Evolutionary conservation across 1,139 yeast species (phyloP), one percentile per base, ranked within the genome.

Genomic region (Geotrichum siamense): DNA sequence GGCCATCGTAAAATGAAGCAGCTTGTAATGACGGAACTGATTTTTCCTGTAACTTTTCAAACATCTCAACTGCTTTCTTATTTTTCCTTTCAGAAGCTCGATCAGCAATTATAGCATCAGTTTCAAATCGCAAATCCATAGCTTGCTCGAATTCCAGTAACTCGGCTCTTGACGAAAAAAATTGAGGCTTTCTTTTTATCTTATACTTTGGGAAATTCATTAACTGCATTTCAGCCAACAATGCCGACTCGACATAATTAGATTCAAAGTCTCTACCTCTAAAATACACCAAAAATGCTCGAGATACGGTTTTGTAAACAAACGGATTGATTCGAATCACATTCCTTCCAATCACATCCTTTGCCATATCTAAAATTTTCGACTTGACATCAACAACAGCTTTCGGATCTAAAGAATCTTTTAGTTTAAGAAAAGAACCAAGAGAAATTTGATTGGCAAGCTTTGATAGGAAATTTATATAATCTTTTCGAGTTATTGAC

Each of bases 201-300:
- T 43, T 43, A 32, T 53, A 55, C 4, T 34, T 31, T n/a, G 52
- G 48, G 35, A 50, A 52, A n/a, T 41, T 32, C 9, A 45, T 26
- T 15, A 48, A 23, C 12, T 38, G 13, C 54, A 52, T 52, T 17
- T 49, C 48, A 12, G 49, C 28, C 16, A 50, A 28, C 3, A 51
- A 31, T 10, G 52, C 47, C 28, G 41, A 25, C 29, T 53, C 53
- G 8, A 51, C 43, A 19, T 29, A 36, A 28, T 46, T 44, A 15
- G 30, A 15, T 20, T 48, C 51, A 17, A 47, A 48, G 16, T 45
- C 43, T 13, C 45, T 45, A 8, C 47, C 47, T 38, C 48, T 21
- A 31, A 52, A 40, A 22, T 41, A 46, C 4, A 43, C 38, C 10
- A 41, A 19, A 17, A 48, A 48, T 38, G 27, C 42, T 19, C 38